Base-by-base conservation (phyloP, 2,329 filamentous ascomycete genomes). In the Scedosporium dehoogii region DNA sequence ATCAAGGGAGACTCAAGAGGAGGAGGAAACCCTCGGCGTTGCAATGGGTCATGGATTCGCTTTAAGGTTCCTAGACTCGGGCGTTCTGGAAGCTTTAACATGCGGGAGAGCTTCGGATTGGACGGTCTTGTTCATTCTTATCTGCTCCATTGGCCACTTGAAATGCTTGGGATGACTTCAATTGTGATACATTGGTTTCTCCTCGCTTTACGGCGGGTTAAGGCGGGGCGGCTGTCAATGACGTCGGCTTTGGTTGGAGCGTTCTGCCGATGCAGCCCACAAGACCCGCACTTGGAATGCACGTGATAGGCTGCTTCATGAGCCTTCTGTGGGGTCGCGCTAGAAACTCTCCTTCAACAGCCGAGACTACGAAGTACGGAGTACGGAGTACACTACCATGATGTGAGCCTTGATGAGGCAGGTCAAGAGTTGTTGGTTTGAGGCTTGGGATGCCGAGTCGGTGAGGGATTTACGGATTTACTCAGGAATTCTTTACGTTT, bases 161-260 rank as follows among this genome's bases (percentile, higher is more conserved):
- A n/a, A 55, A 14, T 23, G 48, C 48, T 53, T 25, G 21, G 10
- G 48, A n/a, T 21, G 27, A 41, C 53, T 23, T 21, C 53, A 23
- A 27, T 16, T 16, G 21, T 27, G 53, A 14, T 58, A 27, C 55
- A 58, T 58, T 38, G 55, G 27, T 25, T 27, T 33, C 53, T 33
- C 46, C 55, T 58, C 55, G 55, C 55, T 58, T 58, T 58, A 9
- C 55, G 25, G 25, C 55, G 55, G 55, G 55, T 38, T 58, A 58
- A 41, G 12, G 16, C 9, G 55, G 55, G 23, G 55, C 25, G n/a
- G 23, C 9, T n/a, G 4, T n/a, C 44, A 41, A 29, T 41, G 41
- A 56, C 16, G 56, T 18, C 21, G 46, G 42, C 16, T 9, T 29
- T 55, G 21, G 18, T 23, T 55, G 23, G 23, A 38, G 33, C 6